Evolutionary conservation across 495 filamentous ascomycete genomes (phyloP).

Genomic region (Daldinia bambusicola): DNA sequence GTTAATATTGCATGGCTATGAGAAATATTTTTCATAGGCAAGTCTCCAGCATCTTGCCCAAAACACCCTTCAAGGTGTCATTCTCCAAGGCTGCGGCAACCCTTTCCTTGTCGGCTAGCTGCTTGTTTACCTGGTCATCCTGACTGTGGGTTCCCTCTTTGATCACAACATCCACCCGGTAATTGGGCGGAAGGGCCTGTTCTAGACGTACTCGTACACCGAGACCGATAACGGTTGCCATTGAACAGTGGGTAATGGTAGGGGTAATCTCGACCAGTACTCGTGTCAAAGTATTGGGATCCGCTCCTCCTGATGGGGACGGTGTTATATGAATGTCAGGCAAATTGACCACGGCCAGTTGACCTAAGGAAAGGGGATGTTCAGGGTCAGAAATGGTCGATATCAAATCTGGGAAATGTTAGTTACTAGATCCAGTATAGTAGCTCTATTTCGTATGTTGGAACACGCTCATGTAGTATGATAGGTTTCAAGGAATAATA

Average conservation of each 20-base stretch:
- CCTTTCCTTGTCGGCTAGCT: constrained; percentile 94
- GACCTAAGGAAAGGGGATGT: constrained; percentile 91
- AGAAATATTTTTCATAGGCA: constrained; percentile 57
- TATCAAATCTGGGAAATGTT: constrained; percentile 78
- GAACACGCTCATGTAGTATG: constrained; percentile 15
- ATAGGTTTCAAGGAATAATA: constrained; percentile 15
- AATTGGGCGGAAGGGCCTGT: constrained; percentile 90
- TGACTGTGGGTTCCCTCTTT: constrained; percentile 96
- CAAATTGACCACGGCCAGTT: constrained; percentile 91
- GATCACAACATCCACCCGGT: constrained; percentile 90
- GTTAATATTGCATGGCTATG: constrained; percentile 1
- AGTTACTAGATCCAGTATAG: constrained; percentile 45
- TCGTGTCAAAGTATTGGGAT: constrained; percentile 55
- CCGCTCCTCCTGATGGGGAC: constrained; percentile 64
- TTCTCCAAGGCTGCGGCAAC: constrained; percentile 97
- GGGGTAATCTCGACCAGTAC: constrained; percentile 85
- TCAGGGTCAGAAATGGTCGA: constrained; percentile 95
- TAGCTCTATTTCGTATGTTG: constrained; percentile 4
- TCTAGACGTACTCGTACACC: constrained; percentile 92
- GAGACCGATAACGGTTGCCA: constrained; percentile 95
- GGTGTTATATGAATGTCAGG: constrained; percentile 86
- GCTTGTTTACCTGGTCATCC: constrained; percentile 94
- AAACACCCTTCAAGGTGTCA: constrained; percentile 82
- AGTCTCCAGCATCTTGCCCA: constrained; percentile 92
- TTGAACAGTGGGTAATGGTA: constrained; percentile 96